Evolutionary conservation across 2,329 filamentous ascomycete species (phyloP).

Genomic region (Aspergillus japonicus): DNA sequence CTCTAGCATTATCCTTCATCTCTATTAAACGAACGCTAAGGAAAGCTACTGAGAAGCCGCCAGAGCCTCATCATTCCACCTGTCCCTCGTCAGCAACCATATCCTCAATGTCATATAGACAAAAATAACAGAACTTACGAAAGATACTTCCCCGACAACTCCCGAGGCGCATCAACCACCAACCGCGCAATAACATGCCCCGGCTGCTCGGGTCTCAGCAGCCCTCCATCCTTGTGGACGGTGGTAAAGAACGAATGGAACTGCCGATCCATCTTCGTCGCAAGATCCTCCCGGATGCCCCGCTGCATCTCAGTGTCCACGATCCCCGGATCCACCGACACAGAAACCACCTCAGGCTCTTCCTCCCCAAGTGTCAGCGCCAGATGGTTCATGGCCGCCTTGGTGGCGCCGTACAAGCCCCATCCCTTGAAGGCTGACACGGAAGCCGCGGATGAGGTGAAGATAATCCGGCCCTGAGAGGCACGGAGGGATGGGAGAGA

Average conservation of each 20-base stretch:
- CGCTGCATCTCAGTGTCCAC: constrained; percentile 41
- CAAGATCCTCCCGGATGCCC: constrained; percentile 73
- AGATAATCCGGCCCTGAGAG: constrained; percentile 35
- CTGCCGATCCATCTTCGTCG: constrained; percentile 56
- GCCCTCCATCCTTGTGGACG: constrained; percentile 66
- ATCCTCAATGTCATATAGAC: no score
- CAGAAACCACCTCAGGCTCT: constrained; percentile 25
- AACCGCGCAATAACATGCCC: constrained; percentile 83
- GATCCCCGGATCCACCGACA: constrained; percentile 35
- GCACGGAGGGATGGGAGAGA: constrained; percentile 33
- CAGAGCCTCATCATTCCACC: no score
- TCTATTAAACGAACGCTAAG: no score
- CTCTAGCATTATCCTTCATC: no score
- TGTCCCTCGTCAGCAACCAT: no score
- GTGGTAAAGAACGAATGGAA: constrained; percentile 65
- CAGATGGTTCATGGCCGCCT: constrained; percentile 38
- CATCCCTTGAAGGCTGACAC: constrained; percentile 33
- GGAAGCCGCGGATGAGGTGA: constrained; percentile 38
- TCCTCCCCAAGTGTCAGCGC: constrained; percentile 30
- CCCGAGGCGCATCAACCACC: constrained; percentile 61
- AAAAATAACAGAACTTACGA: constrained; percentile 24
- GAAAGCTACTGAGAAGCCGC: no score
- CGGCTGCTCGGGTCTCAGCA: constrained; percentile 80
- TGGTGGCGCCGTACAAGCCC: constrained; percentile 38
- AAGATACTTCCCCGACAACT: constrained; percentile 74